Evolutionary conservation across 345 rosid species (phyloP), one percentile per base, ranked within the genome.

Genomic region (Trapa incisa): DNA sequence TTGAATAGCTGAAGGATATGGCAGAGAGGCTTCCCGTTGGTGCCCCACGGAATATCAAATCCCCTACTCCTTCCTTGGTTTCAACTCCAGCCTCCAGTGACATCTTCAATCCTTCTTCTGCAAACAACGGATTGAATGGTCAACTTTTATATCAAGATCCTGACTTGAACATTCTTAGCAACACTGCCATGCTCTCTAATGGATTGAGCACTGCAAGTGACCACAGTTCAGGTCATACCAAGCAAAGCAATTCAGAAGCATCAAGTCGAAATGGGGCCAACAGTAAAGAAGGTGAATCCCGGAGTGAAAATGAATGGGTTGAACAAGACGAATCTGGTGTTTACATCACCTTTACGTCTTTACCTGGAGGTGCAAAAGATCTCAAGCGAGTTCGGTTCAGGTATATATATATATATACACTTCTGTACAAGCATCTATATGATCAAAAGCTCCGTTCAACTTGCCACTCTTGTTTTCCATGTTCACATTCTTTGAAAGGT

Each of bases 291-390:
- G 77, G 78, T 66, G 94, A 88, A 75, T 73, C 77, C 22, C 86
- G 75, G 39, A 76, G 74, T 71, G 97, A 87, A 38, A 78, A 74
- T 73, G 98, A 95, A 73, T 86, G 98, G 94, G 96, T 95, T 64
- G 99, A 95, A 75, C 98, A 95, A 82, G 96, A 89, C 68, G 98
- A 95, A 76, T 92, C 92, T 50, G 98, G 99, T 70, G 98, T 95
- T 17, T 91, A 91, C 74, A 89, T 95, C 45, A 95, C 99, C 66
- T 88, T 95, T 57, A 89, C 89, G 61, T 86, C 96, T 37, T 80
- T 89, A 39, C 83, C 91, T 2, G 97, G 96, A 42, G 96, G 96
- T 70, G 84, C 73, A 64, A 91, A 89, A 77, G 97, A 94, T 84
- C 93, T 94, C 65, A 91, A 94, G 79, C 88, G 97, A 63, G 99